phyloP scores from a whole-genome alignment of 2,329 filamentous ascomycete genomes.

The Endothia cerciana region DNA sequence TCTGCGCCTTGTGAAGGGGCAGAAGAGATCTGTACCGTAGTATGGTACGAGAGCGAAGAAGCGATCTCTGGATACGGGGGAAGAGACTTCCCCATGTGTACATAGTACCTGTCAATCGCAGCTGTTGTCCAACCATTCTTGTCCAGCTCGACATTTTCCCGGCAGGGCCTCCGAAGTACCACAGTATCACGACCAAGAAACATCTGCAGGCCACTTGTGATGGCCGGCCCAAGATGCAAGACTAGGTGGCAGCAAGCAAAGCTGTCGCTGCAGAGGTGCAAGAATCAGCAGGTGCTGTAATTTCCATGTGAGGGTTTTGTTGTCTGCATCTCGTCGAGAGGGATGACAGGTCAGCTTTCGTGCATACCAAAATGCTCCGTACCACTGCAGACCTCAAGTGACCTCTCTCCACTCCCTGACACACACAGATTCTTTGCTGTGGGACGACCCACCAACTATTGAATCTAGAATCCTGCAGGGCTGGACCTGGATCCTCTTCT shows the following conservation, averaged over 20 bases:
- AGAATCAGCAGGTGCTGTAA: not conserved
- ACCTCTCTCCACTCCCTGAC: not conserved
- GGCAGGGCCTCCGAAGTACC: not conserved
- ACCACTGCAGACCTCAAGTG: not conserved
- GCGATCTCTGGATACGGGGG: not conserved
- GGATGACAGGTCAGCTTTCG: not conserved
- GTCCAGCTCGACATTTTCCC: not conserved
- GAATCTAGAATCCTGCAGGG: constrained; percentile 5
- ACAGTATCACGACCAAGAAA: not conserved
- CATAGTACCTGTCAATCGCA: constrained; percentile 7
- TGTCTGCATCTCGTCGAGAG: not conserved
- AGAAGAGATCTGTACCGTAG: not conserved
- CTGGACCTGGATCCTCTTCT: not conserved
- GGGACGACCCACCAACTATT: not conserved
- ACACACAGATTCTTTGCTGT: not conserved
- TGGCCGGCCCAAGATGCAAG: not conserved
- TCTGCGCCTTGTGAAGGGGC: not conserved
- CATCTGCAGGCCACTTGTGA: not conserved
- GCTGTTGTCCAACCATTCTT: not conserved
- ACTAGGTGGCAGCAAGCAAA: not conserved
- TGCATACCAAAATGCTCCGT: not conserved
- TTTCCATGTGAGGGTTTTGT: not conserved
- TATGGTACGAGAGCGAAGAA: not conserved
- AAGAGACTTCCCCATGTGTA: constrained; percentile 3
- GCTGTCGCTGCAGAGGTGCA: not conserved